A percentile compares a stretch with the other conserved stretches of the same genome.
phyloP scores from a whole-genome alignment of 306 rosid species.

The Leucaena leucocephala region DNA sequence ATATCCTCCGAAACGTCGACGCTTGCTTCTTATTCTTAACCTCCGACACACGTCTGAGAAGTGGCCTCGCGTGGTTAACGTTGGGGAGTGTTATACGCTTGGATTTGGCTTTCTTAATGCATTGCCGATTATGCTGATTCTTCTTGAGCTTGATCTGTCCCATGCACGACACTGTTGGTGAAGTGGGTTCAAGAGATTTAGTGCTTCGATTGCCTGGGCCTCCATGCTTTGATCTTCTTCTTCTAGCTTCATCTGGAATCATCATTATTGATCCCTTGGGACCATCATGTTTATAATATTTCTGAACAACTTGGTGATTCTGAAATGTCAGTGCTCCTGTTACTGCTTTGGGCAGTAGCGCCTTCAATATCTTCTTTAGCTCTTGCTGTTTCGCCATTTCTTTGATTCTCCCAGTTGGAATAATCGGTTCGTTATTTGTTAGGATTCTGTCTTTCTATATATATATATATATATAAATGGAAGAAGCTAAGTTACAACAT shows the following conservation, averaged over 20 bases:
- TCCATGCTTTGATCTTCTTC: not conserved
- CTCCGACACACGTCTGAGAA: not conserved
- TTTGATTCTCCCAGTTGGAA: not conserved
- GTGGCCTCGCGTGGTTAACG: not conserved
- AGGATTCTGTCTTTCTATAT: not conserved
- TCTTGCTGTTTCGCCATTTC: not conserved
- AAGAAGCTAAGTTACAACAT: not conserved
- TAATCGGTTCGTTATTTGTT: not conserved
- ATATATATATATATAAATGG: not conserved
- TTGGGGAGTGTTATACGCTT: not conserved
- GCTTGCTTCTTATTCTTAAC: not conserved
- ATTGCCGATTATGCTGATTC: not conserved
- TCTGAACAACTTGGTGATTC: not conserved
- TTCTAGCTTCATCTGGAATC: slow-evolving; percentile 5
- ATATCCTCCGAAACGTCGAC: not conserved
- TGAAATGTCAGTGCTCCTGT: not conserved
- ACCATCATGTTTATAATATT: not conserved
- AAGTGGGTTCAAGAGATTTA: not conserved
- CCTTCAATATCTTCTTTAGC: not conserved
- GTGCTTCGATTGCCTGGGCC: not conserved
- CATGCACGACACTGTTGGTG: not conserved
- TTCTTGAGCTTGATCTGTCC: not conserved
- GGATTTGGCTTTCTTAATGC: not conserved
- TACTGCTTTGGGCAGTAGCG: not conserved
- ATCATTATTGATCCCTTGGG: not conserved